Conservation (phyloP, 441 rosid genomes). For the Kokia cookei region DNA sequence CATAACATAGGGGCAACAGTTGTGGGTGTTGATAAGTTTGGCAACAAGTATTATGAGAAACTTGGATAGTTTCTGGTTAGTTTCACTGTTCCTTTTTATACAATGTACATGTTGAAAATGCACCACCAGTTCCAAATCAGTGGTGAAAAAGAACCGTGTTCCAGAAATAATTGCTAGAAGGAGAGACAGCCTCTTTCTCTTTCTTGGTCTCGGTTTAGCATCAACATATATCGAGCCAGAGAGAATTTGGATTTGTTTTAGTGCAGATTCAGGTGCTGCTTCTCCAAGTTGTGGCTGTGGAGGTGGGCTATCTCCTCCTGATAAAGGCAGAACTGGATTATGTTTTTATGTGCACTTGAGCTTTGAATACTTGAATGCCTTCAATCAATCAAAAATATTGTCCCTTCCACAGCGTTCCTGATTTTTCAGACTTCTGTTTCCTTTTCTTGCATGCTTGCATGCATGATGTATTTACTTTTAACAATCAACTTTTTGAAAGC, state of each 20-base stretch:
- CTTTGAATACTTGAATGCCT: not conserved
- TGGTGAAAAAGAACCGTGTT: not conserved
- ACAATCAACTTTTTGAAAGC: not conserved
- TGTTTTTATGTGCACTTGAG: not conserved
- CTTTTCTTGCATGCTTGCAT: not conserved
- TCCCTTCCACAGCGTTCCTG: not conserved
- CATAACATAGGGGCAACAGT: conserved; percentile 85
- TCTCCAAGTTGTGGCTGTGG: too few species aligned
- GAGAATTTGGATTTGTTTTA: too few species aligned
- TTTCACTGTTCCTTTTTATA: conserved; percentile 7
- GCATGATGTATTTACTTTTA: not conserved
- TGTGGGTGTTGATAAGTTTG: conserved; percentile 85
- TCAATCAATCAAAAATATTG: not conserved
- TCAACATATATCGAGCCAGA: too few species aligned
- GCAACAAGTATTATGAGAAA: conserved; percentile 88
- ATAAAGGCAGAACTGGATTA: not conserved
- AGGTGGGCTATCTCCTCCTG: too few species aligned
- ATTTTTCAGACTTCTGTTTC: not conserved
- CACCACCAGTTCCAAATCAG: not conserved
- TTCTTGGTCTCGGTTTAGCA: too few species aligned
- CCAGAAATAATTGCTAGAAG: not conserved
- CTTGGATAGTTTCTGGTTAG: conserved; percentile 51
- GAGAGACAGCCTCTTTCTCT: too few species aligned
- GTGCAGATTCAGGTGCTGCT: too few species aligned
- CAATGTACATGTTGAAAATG: not conserved